Base-by-base conservation (phyloP, 192 early-diverging fungal genomes). In the Spizellomyces punctatus region DNA sequence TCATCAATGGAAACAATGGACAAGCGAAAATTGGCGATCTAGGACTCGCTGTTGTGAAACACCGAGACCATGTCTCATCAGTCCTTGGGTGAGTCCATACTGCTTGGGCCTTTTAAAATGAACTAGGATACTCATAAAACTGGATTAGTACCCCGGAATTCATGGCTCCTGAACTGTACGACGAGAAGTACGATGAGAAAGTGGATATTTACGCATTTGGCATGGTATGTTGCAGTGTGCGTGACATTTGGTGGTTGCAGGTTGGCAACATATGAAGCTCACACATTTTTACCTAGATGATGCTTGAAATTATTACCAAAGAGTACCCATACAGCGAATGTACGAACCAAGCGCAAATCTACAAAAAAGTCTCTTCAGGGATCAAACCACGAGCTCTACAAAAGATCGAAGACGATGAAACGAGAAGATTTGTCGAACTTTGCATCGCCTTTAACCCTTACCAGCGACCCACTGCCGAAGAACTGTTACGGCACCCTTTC, bases 191-290 rank as follows among this genome's bases (percentile, higher is more conserved):
- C 76, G 88, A 88, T 64, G 93, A 95, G 80, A 91, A 89, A 69
- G 93, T 94, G 43, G 93, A 95, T 58, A 91, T 94, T 60, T 95
- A 94, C 78, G 91, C 93, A 45, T 95, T 94, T 82, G 93, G 93
- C 58, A 90, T 94, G 90, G 92, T 82, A 36, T 73, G 86, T 42
- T 69, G 89, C 17, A 86, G 88, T 76, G 27, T 36, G 27, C 27
- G 27, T 36, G 1, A 36, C 27, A 36, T 36, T 3, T 36, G 27
- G 27, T 84, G 88, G 83, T 82, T 64, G 54, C 60, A 10, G 42
- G 42, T 8, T 78, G 42, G n/a, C 36, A 10, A 21, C 14, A 22
- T 16, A 42, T 16, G 45, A 5, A n/a, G 10, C 63, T 54, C 67
- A 47, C 10, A 47, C 59, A 52, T 12, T 8, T 62, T 55, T 55